Base-by-base conservation (phyloP, 257 asterid species). In the Solanum sejunctum region DNA sequence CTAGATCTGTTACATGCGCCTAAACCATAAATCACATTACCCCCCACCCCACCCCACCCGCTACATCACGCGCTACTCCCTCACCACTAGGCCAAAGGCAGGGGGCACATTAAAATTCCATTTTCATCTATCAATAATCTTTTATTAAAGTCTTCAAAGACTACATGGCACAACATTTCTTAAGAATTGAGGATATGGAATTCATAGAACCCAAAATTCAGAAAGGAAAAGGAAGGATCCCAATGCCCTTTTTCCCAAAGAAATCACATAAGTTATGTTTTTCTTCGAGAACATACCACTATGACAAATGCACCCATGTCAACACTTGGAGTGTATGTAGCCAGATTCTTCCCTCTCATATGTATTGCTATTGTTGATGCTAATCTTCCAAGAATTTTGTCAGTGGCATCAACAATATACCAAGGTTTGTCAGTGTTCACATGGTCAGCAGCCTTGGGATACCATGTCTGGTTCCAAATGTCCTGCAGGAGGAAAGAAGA, bases 281-380 rank as follows among this genome's bases (percentile, higher is more conserved):
- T 20, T 39, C 12, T 32, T 66, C 79, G 13, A 64, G 36, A 85
- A 58, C 86, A 21, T 92, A 96, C 98, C 96, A 96, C 98, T 20
- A 96, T 91, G 61, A 96, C 94, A 54, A 93, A 95, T 66, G 99
- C 99, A 78, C 99, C 99, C 99, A 96, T 96, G 90, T 95, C 99
- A 86, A 96, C 99, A 87, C 98, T 95, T 10, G 99, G 99, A 60
- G 99, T 96, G 87, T 87, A 96, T 2, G 98, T 96, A 0, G 94
- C 97, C 55, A 96, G 94, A 87, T 95, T 95, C 90, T 96, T 96
- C 60, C 99, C 99, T 88, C 99, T 90, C 83, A 96, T 95, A 88
- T 95, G 77, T 87, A 93, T 91, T 84, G 99, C 98, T 79, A 95
- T 96, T 2, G 98, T 91, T 15, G 99, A 95, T 64, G 99, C 99